A percentile compares a stretch with the other conserved stretches of the same genome.
Evolutionary conservation across 345 rosid species (phyloP).

Genomic region (Combretum micranthum): DNA sequence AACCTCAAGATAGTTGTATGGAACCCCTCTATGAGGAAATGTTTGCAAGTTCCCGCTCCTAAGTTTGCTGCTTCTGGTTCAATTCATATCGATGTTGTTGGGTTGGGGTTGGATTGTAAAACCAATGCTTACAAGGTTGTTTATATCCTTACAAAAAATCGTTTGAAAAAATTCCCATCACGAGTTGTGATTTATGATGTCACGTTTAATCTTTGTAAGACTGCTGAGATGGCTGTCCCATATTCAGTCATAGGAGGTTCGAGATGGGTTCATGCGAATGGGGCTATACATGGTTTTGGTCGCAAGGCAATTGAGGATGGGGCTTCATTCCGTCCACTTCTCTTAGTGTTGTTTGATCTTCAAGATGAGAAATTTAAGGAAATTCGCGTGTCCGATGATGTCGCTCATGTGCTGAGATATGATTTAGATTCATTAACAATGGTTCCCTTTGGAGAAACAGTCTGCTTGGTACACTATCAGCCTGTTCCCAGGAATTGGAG

Average conservation of each 20-base stretch:
- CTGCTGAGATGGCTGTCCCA: conserved; percentile 6
- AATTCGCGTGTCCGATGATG: conserved; percentile 18
- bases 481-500: background rate
- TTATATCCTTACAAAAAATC: background rate
- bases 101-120: conserved; percentile 20
- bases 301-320: conserved; percentile 3
- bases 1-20: conserved; percentile 9
- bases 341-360: conserved; percentile 16
- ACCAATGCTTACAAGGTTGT: conserved; percentile 20
- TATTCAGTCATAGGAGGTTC: conserved; percentile 15
- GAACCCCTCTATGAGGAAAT: conserved; percentile 14
- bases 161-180: background rate
- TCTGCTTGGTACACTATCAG: conserved; percentile 19
- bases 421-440: conserved; percentile 19
- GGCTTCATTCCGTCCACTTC: background rate
- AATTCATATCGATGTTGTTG: conserved; percentile 2
- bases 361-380: conserved; percentile 18
- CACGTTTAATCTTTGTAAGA: conserved; percentile 17
- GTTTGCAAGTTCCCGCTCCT: background rate
- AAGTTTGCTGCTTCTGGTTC: background rate
- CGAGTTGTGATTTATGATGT: conserved; percentile 23
- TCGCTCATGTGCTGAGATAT: conserved; percentile 2
- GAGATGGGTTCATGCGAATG: conserved; percentile 13
- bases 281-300: conserved; percentile 38
- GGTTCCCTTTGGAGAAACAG: background rate